These are phyloP conservation scores for Phenoliferia sp. DNA, from an alignment of 1,284 basidiomycete genomes.

Conservation along the genomic window DNA sequence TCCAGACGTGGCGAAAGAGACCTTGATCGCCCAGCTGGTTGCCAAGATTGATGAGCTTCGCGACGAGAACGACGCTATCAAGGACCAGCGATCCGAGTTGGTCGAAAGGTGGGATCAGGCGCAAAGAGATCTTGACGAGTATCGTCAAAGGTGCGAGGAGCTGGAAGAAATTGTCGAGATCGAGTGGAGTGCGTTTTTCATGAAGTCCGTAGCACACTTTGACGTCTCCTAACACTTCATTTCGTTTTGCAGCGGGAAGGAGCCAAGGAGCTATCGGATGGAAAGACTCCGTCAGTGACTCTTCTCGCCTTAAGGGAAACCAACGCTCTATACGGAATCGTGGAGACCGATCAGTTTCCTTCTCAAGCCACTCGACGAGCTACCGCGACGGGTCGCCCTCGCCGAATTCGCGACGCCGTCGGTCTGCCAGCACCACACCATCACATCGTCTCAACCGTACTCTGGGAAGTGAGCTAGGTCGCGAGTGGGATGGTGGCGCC, in stretches of 20 bases:
- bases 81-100: conserved; percentile 61
- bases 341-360: neutral
- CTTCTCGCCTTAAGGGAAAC: conserved; percentile 1
- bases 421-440: neutral
- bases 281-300: conserved; percentile 13
- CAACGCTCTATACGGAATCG: neutral
- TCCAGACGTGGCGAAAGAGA: conserved; percentile 46
- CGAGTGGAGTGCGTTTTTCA: conserved; percentile 22
- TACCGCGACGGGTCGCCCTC: neutral
- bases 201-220: conserved; percentile 15
- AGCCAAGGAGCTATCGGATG: conserved; percentile 11
- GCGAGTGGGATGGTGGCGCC: conserved; percentile 43
- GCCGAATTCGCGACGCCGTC: neutral
- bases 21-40: conserved; percentile 64
- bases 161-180: conserved; percentile 53
- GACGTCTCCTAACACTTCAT: neutral
- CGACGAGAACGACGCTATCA: conserved; percentile 64
- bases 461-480: conserved; percentile 56
- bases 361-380: neutral
- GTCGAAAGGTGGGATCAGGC: conserved; percentile 59
- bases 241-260: neutral
- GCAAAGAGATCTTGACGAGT: conserved; percentile 63
- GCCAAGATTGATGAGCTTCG: conserved; percentile 74
- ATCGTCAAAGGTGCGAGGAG: conserved; percentile 65
- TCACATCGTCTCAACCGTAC: conserved; percentile 39